Percentiles rank a stretch among this genome's conserved stretches.
phyloP scores from a whole-genome alignment of 1,284 basidiomycete genomes.

The Moesziomyces sp. region DNA sequence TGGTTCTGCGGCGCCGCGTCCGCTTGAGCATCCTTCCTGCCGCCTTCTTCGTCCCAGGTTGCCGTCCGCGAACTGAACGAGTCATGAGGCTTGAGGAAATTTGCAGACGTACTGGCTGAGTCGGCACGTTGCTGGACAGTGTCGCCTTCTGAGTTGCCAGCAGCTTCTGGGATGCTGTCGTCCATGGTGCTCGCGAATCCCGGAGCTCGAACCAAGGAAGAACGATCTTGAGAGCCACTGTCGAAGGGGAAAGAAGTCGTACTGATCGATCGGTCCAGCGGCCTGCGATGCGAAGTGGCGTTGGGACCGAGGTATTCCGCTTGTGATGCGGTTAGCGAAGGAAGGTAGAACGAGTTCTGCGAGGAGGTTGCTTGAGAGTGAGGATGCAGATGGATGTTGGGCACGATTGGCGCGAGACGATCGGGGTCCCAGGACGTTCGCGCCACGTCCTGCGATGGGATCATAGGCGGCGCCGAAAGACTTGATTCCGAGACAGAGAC shows the following conservation, averaged over 20 bases:
- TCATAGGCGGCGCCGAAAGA: slow-evolving; percentile 8
- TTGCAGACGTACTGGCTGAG: slow-evolving; percentile 4
- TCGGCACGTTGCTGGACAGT: slow-evolving; percentile 1
- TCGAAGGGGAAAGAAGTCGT: slow-evolving; percentile 19
- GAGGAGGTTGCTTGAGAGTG: slow-evolving; percentile 24
- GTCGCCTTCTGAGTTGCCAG: not conserved
- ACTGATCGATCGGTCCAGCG: slow-evolving; percentile 25
- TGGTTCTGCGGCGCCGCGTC: slow-evolving; percentile 1
- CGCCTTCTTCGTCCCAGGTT: slow-evolving; percentile 44
- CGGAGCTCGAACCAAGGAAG: slow-evolving; percentile 1
- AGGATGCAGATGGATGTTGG: slow-evolving; percentile 6
- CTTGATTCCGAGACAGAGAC: not conserved
- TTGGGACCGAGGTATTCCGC: slow-evolving; percentile 30
- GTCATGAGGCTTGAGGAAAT: slow-evolving; percentile 49
- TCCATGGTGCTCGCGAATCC: slow-evolving; percentile 3
- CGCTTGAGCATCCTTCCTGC: slow-evolving; percentile 19
- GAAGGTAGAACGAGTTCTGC: slow-evolving; percentile 32
- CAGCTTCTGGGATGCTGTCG: slow-evolving; percentile 6
- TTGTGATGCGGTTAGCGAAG: slow-evolving; percentile 27
- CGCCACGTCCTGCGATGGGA: slow-evolving; percentile 19
- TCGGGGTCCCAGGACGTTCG: slow-evolving; percentile 14
- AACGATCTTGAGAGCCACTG: slow-evolving; percentile 10
- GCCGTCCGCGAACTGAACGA: slow-evolving; percentile 30
- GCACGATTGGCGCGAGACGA: slow-evolving; percentile 4
- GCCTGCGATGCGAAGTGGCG: slow-evolving; percentile 25